Evolutionary conservation across 345 rosid species (phyloP), one percentile per base, ranked within the genome.

Genomic region (Pelargonium nanum): DNA sequence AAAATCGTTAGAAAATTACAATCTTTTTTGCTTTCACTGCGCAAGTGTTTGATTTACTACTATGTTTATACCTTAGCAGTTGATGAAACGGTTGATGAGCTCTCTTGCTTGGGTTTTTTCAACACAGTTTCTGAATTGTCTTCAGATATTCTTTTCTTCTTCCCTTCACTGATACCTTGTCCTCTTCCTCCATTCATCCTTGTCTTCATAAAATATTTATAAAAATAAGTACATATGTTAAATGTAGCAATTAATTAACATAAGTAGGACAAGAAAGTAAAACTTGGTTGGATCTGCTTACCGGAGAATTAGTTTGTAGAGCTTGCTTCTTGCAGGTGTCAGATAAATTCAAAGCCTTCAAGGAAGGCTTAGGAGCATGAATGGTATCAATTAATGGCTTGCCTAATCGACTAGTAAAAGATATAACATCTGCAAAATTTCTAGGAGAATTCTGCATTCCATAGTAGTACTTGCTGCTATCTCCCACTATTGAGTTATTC

Each of bases 121-220:
- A 57, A 58, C 25, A 61, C 71, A 32, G 77, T 67, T 23, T 80
- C 85, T 19, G 85, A 74, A 61, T 53, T 64, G 53, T 82, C 84
- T 62, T 83, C 84, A 25, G 60, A 68, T 6, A 34, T 22, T 80
- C 84, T 78, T 74, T 79, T 90, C 80, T 80, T 90, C 74, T 83
- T 86, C 19, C 80, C 84, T 59, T 81, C 85, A 51, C 64, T 82
- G 60, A 81, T 59, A 59, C 77, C 88, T 28, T 69, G 71, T 45
- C 81, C 76, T 57, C 69, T 75, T 34, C 56, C 26, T 62, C 70
- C 80, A 30, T 57, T 26, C 2, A 23, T 66, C 19, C 59, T 66
- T 24, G 64, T 73, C 85, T 80, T 68, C 82, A 68, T 30, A 26
- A 20, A 55, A 54, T 63, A 0, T n/a, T n/a, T n/a, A 24, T 54